These are phyloP conservation scores for Yamagishiella unicocca DNA, from an alignment of 139 green algal genomes.

Conservation along the genomic window DNA sequence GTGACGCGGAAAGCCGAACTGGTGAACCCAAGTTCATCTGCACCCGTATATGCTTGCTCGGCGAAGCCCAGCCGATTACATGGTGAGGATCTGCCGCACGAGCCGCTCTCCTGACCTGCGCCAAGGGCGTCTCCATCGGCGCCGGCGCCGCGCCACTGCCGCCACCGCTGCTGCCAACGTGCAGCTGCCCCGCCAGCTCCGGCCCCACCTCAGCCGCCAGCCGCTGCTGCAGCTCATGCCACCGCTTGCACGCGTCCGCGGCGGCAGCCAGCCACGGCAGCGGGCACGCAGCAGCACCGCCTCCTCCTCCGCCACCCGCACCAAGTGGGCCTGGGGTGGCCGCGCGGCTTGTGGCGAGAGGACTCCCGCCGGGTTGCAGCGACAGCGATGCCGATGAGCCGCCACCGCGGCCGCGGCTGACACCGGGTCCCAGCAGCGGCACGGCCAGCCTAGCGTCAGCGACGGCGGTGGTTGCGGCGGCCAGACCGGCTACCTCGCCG, in stretches of 20 bases:
- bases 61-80: no score
- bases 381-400: not conserved
- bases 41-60: no score
- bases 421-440: not conserved
- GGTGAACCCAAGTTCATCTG: no score
- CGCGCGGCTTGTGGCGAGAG: not conserved
- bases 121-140: not conserved
- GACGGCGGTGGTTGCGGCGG: not conserved
- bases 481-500: constrained; percentile 5
- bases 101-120: not conserved
- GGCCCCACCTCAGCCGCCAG: constrained; percentile 17
- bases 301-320: not conserved
- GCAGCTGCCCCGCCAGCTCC: constrained; percentile 30
- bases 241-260: not conserved
- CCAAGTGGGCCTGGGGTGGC: not conserved
- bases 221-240: constrained; percentile 14
- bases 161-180: not conserved
- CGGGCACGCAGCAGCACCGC: not conserved
- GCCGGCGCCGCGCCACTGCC: not conserved
- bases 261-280: constrained; percentile 31
- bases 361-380: not conserved
- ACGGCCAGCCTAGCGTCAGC: not conserved
- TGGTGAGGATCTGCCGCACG: no score
- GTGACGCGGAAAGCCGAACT: no score
- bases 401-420: not conserved